Percentiles rank a stretch among this genome's conserved stretches.
phyloP scores from a whole-genome alignment of 2,329 filamentous ascomycete species.

The Trichoderma sp. region DNA sequence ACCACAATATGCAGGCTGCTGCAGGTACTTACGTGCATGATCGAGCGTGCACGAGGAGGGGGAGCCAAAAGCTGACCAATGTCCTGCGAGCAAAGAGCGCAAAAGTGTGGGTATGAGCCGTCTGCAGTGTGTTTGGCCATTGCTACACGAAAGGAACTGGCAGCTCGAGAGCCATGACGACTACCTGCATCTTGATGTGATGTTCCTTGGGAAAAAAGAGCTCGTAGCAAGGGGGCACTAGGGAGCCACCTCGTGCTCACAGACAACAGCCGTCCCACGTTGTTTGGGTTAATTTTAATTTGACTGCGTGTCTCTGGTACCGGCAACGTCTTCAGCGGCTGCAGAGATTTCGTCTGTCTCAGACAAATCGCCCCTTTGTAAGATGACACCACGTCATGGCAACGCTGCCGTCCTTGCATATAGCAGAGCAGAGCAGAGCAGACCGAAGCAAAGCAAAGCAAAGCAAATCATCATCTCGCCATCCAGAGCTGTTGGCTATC shows the following conservation, averaged over 20 bases:
- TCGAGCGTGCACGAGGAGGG: conserved; percentile 3
- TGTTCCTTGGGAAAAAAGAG: not conserved
- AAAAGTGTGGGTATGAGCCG: conserved; percentile 1
- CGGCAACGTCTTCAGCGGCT: not conserved
- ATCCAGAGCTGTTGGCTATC: not conserved
- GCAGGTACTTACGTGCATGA: conserved; percentile 20
- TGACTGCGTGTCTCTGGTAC: not conserved
- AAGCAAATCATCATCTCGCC: not conserved
- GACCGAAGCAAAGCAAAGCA: not conserved
- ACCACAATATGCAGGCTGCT: conserved; percentile 14
- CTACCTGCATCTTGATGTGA: not conserved
- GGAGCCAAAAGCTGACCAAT: conserved; percentile 6
- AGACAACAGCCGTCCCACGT: not conserved
- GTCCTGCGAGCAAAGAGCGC: not conserved
- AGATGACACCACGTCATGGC: not conserved
- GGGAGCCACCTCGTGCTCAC: not conserved
- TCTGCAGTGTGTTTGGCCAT: conserved; percentile 6
- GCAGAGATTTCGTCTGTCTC: not conserved
- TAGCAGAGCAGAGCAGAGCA: not conserved
- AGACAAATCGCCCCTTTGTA: conserved; percentile 1
- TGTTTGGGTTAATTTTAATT: not conserved
- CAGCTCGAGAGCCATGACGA: not conserved
- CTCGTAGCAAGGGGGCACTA: not conserved
- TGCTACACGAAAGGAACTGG: not conserved
- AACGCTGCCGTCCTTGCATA: not conserved